Percentiles rank a stretch among this genome's conserved stretches.
These are phyloP conservation scores for Dalbergia oliveri DNA, from an alignment of 306 rosid species.

Conservation along the genomic window DNA sequence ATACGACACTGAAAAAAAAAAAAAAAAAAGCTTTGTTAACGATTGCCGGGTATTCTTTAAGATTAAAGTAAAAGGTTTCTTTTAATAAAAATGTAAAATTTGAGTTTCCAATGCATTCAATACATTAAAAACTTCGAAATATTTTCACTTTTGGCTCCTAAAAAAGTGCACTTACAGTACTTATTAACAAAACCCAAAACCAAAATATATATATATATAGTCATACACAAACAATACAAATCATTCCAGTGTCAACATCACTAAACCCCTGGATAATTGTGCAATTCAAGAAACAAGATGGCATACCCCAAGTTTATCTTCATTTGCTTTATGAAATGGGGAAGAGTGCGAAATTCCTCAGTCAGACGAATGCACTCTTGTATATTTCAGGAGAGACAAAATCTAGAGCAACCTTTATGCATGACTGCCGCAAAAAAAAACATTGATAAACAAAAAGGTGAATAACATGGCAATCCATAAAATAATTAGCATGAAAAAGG, in stretches of 20 bases:
- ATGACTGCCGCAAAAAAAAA: conserved; percentile 55
- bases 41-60: too few relatives aligned
- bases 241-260: conserved; percentile 25
- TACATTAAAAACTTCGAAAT: too few relatives aligned
- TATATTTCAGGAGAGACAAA: conserved; percentile 81
- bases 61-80: too few relatives aligned
- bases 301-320: conserved; percentile 79
- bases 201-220: too few relatives aligned
- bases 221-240: conserved; percentile 5
- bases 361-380: conserved; percentile 71
- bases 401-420: conserved; percentile 79
- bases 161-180: too few relatives aligned
- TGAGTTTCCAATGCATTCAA: too few relatives aligned
- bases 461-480: not conserved
- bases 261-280: not conserved
- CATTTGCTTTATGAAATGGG: conserved; percentile 62
- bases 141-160: too few relatives aligned
- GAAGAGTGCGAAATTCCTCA: conserved; percentile 71
- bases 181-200: too few relatives aligned
- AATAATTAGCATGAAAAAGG: not conserved
- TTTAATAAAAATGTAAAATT: too few relatives aligned
- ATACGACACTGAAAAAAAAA: not conserved
- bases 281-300: not conserved
- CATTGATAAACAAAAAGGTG: not conserved
- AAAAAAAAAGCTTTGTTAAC: too few relatives aligned